phyloP scores from a whole-genome alignment of 805 yeast species.

The Teunomyces aglyptinius region DNA sequence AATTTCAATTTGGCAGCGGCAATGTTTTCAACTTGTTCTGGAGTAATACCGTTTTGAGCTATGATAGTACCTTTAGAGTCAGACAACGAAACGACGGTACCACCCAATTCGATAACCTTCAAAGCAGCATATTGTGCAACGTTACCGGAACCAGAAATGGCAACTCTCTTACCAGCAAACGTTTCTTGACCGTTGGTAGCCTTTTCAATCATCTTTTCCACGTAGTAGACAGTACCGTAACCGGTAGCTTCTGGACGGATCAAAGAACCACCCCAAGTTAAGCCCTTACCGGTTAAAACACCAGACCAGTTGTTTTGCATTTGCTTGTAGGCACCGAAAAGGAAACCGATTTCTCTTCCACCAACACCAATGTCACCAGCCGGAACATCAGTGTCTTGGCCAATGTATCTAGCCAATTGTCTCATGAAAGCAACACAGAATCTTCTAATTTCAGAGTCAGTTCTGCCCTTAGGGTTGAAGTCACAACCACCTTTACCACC shows the following conservation, averaged over 20 bases:
- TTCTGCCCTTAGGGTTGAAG: slow-evolving; percentile 94
- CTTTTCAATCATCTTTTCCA: slow-evolving; percentile 94
- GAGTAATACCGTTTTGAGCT: slow-evolving; percentile 76
- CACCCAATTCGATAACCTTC: slow-evolving; percentile 96
- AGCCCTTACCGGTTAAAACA: slow-evolving; percentile 96
- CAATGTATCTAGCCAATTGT: slow-evolving; percentile 94
- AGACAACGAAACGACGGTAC: slow-evolving; percentile 87
- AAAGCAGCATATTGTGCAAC: slow-evolving; percentile 99
- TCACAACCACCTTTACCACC: slow-evolving; percentile 99
- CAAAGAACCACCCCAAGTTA: slow-evolving; percentile 98
- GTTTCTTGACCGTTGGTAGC: slow-evolving; percentile 88
- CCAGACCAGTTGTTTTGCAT: slow-evolving; percentile 93
- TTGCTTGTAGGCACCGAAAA: slow-evolving; percentile 95
- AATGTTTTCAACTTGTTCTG: slow-evolving; percentile 74
- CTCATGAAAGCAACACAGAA: slow-evolving; percentile 95
- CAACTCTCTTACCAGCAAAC: slow-evolving; percentile 90
- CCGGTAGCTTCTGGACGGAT: slow-evolving; percentile 99
- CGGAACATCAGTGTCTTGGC: slow-evolving; percentile 96
- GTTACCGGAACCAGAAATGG: slow-evolving; percentile 97
- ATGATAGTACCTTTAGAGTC: slow-evolving; percentile 93
- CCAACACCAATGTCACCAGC: slow-evolving; percentile 99
- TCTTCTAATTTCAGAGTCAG: slow-evolving; percentile 92
- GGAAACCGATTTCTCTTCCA: slow-evolving; percentile 92
- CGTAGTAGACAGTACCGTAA: slow-evolving; percentile 94
- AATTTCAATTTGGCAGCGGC: slow-evolving; percentile 77